phyloP scores from a whole-genome alignment of 2,329 filamentous ascomycete genomes.

The Phaeosphaeria sp. region DNA sequence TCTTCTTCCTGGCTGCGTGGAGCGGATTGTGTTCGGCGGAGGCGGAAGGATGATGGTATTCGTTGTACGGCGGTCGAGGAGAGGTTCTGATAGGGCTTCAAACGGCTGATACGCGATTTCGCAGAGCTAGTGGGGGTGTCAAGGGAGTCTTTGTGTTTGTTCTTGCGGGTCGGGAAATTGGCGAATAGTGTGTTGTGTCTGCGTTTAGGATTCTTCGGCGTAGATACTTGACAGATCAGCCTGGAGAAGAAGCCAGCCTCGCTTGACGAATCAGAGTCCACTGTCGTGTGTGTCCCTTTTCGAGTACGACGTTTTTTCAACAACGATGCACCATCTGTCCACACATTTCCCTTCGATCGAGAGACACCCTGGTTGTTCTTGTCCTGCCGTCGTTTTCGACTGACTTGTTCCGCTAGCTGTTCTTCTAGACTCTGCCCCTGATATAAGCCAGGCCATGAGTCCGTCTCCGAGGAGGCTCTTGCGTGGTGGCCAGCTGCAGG shows the following conservation, averaged over 20 bases:
- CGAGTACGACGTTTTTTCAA: background rate
- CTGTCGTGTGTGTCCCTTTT: constrained; percentile 1
- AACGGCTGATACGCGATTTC: background rate
- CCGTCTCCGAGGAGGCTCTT: constrained; percentile 25
- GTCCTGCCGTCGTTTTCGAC: constrained; percentile 5
- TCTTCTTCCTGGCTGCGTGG: constrained; percentile 8
- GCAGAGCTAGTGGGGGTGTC: background rate
- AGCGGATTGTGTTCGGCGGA: constrained; percentile 13
- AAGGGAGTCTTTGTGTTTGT: constrained; percentile 1
- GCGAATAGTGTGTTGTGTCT: constrained; percentile 10
- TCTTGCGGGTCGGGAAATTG: background rate
- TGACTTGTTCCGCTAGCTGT: constrained; percentile 17
- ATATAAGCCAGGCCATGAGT: constrained; percentile 28
- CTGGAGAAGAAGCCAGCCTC: constrained; percentile 13
- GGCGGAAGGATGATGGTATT: constrained; percentile 14
- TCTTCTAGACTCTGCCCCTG: constrained; percentile 24
- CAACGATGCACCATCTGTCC: constrained; percentile 8
- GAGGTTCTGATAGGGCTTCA: background rate
- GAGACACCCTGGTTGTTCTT: background rate
- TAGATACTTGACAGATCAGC: constrained; percentile 18
- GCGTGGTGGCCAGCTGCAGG: constrained; percentile 37
- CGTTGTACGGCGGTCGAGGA: constrained; percentile 9
- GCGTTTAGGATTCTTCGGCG: constrained; percentile 7
- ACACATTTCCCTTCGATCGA: background rate
- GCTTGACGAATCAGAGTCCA: constrained; percentile 11